Base-by-base conservation (phyloP, 1,284 basidiomycete genomes). In the Cutaneotrichosporon mucoides region DNA sequence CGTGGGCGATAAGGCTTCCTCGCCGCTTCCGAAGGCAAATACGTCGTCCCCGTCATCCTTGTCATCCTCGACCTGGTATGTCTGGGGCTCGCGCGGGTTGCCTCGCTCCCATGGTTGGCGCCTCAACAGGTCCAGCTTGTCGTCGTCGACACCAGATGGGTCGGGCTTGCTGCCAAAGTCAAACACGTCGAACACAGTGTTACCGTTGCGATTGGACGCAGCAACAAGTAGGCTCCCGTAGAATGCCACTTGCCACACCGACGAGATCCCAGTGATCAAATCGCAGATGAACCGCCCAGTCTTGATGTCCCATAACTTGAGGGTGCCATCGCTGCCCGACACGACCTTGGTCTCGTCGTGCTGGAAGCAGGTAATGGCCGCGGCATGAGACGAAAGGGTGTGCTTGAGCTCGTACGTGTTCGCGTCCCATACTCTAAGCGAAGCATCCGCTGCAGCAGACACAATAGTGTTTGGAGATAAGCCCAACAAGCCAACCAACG, bases 281-380 rank as follows among this genome's bases (percentile, higher is more conserved):
- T 96, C 93, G 44, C 90, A 83, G 15, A 91, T 86, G 55, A 90
- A 86, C 0, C 83, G 83, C 34, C 93, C 92, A 59, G 92, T 89
- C 49, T 86, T 81, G 61, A 94, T 84, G 73, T 96, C 89, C 94
- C 94, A 97, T 84, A 96, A 89, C 82, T 96, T 96, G 66, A 97
- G 82, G 45, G 90, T 92, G n/a, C 93, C 94, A 69, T 96, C 93
- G 9, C 88, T 90, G 6, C 94, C 93, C 67, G 88, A 90, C 46
- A 97, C 83, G 53, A 97, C 90, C 75, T 95, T 95, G 82, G 90
- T 90, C 73, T 96, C 93, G 73, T 96, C 93, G 70, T 96, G 93
- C 77, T 93, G 90, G 84, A 96, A 96, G 77, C 93, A 97, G 6
- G 93, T 96, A 69, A 97, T 96, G 10, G 93, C 92, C 24, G 92